Percentiles rank a stretch among this genome's conserved stretches.
Evolutionary conservation across 371 early-diverging fungal species (phyloP).

Genomic region (Blastocladiella emersonii): DNA sequence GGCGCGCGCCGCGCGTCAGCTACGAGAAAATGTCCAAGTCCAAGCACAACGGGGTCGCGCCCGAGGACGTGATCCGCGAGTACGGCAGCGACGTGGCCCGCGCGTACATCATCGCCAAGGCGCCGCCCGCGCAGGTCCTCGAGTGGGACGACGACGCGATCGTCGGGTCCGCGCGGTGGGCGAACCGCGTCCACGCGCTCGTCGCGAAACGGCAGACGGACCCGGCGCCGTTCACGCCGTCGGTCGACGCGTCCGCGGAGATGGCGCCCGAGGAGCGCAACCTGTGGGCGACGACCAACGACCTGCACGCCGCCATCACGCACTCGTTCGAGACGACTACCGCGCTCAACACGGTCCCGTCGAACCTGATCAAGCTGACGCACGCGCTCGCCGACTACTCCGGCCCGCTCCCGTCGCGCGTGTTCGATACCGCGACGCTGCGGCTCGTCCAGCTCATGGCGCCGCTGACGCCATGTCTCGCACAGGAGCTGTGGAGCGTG

Average conservation of each 20-base stretch:
- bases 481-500: conserved; percentile 12
- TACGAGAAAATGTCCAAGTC: conserved; percentile 94
- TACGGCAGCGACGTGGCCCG: conserved; percentile 78
- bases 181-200: conserved; percentile 34
- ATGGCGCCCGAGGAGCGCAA: conserved; percentile 1
- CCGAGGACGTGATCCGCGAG: conserved; percentile 45
- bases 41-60: conserved; percentile 88
- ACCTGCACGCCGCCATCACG: conserved; percentile 3
- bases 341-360: conserved; percentile 61
- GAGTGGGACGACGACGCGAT: conserved; percentile 85
- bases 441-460: conserved; percentile 12
- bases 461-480: conserved; percentile 19
- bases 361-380: conserved; percentile 68
- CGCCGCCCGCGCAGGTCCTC: conserved; percentile 76
- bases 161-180: conserved; percentile 81
- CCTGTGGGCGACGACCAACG: conserved; percentile 8
- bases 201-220: conserved; percentile 17
- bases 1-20: conserved; percentile 38
- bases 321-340: conserved; percentile 34
- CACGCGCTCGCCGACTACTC: conserved; percentile 33
- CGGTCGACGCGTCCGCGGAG: conserved; percentile 4
- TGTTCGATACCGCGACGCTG: neutral
- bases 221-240: neutral
- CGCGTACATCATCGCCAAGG: conserved; percentile 75
- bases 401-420: conserved; percentile 6